Conservation (phyloP, 495 filamentous ascomycete species). For the Daldinia bambusicola region DNA sequence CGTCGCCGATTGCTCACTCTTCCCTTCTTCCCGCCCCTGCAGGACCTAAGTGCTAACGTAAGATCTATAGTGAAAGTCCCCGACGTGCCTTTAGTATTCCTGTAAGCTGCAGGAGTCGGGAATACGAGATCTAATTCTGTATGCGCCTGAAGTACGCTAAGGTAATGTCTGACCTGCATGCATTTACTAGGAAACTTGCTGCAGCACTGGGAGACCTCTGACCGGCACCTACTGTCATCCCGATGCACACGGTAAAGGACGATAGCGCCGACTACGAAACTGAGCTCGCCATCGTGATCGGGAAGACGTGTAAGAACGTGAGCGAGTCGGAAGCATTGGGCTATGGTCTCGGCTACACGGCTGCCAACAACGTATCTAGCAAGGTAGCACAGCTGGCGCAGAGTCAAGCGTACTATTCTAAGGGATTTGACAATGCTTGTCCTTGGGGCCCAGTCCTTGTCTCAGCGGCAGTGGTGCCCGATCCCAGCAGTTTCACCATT, state of each 20-base stretch:
- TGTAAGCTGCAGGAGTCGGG: conserved; percentile 39
- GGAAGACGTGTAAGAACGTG: conserved; percentile 59
- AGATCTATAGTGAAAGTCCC: conserved; percentile 51
- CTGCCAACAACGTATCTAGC: conserved; percentile 59
- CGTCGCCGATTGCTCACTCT: background rate
- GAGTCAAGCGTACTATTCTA: conserved; percentile 60
- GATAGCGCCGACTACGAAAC: conserved; percentile 59
- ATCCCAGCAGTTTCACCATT: conserved; percentile 51
- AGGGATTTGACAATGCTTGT: conserved; percentile 59
- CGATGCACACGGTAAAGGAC: conserved; percentile 53
- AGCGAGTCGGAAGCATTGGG: conserved; percentile 56
- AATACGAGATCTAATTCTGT: conserved; percentile 4
- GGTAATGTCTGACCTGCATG: conserved; percentile 33
- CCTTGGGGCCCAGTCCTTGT: conserved; percentile 67
- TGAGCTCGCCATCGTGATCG: conserved; percentile 60
- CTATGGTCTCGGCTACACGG: conserved; percentile 60
- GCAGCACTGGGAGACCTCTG: conserved; percentile 57
- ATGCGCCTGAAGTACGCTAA: conserved; percentile 9
- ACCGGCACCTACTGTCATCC: conserved; percentile 59
- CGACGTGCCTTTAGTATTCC: conserved; percentile 57
- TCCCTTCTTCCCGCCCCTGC: background rate
- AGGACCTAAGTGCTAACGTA: conserved; percentile 15
- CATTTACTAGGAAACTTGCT: conserved; percentile 49
- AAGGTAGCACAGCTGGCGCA: conserved; percentile 56
- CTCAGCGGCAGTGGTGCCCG: conserved; percentile 60